These are phyloP conservation scores for Gaeumannomyces sp. DNA, from an alignment of 2,329 filamentous ascomycete species.

Conservation along the genomic window DNA sequence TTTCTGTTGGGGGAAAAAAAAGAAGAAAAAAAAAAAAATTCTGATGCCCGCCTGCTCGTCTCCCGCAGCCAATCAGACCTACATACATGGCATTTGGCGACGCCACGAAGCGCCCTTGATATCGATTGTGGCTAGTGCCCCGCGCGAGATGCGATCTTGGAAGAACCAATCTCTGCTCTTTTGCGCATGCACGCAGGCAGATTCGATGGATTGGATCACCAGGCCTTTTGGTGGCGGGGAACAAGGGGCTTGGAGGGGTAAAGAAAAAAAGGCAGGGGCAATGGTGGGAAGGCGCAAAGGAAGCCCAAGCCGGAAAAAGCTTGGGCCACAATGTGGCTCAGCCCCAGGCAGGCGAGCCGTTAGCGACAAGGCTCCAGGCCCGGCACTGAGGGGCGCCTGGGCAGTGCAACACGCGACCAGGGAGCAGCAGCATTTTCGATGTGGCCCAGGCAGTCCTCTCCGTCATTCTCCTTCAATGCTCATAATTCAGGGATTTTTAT, in stretches of 20 bases:
- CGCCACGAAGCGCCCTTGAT: background rate
- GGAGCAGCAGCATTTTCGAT: background rate
- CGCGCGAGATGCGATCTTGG: background rate
- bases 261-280: background rate
- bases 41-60: background rate
- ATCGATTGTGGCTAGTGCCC: background rate
- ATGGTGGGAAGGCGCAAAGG: too few relatives aligned
- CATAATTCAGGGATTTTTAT: too few relatives aligned
- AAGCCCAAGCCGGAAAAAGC: background rate
- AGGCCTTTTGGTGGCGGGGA: too few relatives aligned
- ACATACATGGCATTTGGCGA: background rate
- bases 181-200: background rate
- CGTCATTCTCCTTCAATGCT: too few relatives aligned
- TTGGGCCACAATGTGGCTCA: constrained; percentile 3
- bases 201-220: too few relatives aligned
- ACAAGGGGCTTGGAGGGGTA: background rate
- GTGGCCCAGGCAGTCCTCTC: too few relatives aligned
- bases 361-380: too few relatives aligned
- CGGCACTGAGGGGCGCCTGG: background rate
- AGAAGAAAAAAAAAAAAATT: background rate
- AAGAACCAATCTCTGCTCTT: too few relatives aligned
- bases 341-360: background rate
- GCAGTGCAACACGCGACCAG: background rate
- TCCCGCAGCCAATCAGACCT: background rate
- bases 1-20: too few relatives aligned